Percentiles rank a stretch among this genome's conserved stretches.
These are phyloP conservation scores for Thuidium tamariscinum DNA, from an alignment of 225 moss, liverwort and hornwort genomes.

Conservation along the genomic window DNA sequence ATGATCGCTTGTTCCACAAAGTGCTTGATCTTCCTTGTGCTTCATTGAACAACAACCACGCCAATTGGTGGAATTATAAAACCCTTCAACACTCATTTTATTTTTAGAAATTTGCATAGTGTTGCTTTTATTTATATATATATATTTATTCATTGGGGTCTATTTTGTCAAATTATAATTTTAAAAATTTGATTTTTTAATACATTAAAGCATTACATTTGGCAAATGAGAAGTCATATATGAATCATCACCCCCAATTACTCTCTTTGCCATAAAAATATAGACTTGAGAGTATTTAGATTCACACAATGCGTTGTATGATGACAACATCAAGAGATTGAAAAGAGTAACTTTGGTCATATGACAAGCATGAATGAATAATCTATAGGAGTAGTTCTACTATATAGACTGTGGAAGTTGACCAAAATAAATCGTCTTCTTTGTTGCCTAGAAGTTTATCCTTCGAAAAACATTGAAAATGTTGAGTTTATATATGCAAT, in stretches of 20 bases:
- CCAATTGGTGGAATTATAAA: not conserved
- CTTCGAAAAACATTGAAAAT: too few relatives aligned
- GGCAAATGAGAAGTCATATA: not conserved
- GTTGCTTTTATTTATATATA: not conserved
- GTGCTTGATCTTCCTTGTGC: not conserved
- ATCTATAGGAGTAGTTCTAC: not conserved
- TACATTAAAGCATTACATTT: not conserved
- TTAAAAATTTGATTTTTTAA: too few relatives aligned
- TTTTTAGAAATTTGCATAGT: not conserved
- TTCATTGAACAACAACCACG: not conserved
- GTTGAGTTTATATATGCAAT: too few relatives aligned
- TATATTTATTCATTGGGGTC: accelerated
- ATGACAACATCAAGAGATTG: not conserved
- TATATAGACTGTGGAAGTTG: too few relatives aligned
- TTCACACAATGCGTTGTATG: not conserved
- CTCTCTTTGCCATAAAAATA: not conserved
- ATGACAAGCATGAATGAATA: not conserved
- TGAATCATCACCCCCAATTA: accelerated
- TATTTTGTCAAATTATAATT: not conserved
- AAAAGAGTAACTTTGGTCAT: not conserved
- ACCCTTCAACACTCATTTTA: accelerated
- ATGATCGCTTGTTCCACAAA: not conserved
- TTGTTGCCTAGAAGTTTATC: too few relatives aligned
- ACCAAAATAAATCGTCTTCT: too few relatives aligned
- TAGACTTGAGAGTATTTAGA: not conserved